phyloP scores from a whole-genome alignment of 2,329 filamentous ascomycete species.

The Fusarium sp. region DNA sequence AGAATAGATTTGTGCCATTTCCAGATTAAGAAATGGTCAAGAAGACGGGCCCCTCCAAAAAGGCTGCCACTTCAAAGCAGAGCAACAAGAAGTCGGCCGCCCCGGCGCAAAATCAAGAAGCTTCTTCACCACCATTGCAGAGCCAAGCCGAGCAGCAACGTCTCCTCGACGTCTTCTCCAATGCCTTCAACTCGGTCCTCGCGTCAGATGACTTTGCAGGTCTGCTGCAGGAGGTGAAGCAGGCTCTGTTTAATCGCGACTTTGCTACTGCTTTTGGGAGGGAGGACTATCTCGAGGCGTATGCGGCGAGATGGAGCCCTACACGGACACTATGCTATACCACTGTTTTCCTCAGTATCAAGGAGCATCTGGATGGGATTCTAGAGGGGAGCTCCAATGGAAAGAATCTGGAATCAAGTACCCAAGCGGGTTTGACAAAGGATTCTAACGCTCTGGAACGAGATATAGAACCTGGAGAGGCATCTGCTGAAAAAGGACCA shows the following conservation, averaged over 20 bases:
- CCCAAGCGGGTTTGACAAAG: neutral
- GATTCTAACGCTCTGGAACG: neutral
- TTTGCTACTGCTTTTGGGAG: slow-evolving; percentile 80
- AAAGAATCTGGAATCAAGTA: slow-evolving; percentile 5
- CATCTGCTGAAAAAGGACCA: slow-evolving; percentile 2
- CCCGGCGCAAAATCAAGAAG: slow-evolving; percentile 15
- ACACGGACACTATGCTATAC: slow-evolving; percentile 83
- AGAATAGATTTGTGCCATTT: neutral
- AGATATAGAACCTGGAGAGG: neutral
- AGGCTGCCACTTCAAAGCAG: slow-evolving; percentile 26
- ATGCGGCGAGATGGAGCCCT: slow-evolving; percentile 90
- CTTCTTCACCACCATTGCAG: slow-evolving; percentile 23
- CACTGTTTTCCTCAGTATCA: slow-evolving; percentile 56
- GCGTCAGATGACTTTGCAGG: slow-evolving; percentile 56
- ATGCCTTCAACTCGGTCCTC: slow-evolving; percentile 65
- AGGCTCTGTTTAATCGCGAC: slow-evolving; percentile 83
- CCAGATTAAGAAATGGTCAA: slow-evolving; percentile 38
- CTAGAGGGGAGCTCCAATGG: neutral
- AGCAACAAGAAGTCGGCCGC: slow-evolving; percentile 31
- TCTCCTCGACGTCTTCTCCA: slow-evolving; percentile 75
- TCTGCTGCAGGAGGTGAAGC: slow-evolving; percentile 81
- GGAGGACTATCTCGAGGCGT: slow-evolving; percentile 76
- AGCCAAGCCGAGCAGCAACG: slow-evolving; percentile 63
- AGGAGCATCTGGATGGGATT: slow-evolving; percentile 46
- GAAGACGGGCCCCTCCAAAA: slow-evolving; percentile 38